Evolutionary conservation across 2,329 filamentous ascomycete species (phyloP), one percentile per base, ranked within the genome.

Genomic region (Fusarium compactum): DNA sequence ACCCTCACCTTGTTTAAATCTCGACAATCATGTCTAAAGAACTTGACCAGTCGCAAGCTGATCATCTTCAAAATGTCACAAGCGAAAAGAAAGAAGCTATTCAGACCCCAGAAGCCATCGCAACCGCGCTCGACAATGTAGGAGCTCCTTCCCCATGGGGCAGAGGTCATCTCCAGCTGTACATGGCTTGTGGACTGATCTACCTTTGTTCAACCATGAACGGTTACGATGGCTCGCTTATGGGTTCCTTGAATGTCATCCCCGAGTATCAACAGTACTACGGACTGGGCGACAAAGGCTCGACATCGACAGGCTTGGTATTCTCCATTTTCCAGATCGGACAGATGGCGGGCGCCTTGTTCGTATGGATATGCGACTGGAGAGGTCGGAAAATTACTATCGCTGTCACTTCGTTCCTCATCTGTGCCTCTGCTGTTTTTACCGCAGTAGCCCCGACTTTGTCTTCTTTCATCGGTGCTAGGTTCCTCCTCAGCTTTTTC

Each of bases 331-430:
- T 81, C 51, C 64, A 80, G 71, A 75, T 84, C 45, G 82, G 81
- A 14, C 81, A 82, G 61, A 84, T 84, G 77, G 76, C 71, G 20
- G 82, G 78, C 11, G 80, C 82, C 2, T 72, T 83, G 3, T 82
- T 84, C 63, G 77, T 79, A 25, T 84, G 82, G 79, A 73, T 82
- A 46, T 77, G 82, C 40, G 84, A 85, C 62, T 83, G 80, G 78
- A 77, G 80, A 11, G 84, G 84, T 3, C 78, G 84, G 22, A 80
- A 78, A 6, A 76, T 78, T 60, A 80, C 81, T 20, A 81, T 85
- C 27, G 82, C 80, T 61, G 78, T 84, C 41, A 84, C 85, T 22
- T 83, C 82, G 43, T 65, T 84, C 1, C 80, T 85, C 44, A 83
- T 64, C 1, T 62, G 61, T 25, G 43, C 10, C 6, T 55, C 61